These are phyloP conservation scores for Lizonia empirigonia DNA, from an alignment of 2,329 filamentous ascomycete genomes.

Conservation along the genomic window DNA sequence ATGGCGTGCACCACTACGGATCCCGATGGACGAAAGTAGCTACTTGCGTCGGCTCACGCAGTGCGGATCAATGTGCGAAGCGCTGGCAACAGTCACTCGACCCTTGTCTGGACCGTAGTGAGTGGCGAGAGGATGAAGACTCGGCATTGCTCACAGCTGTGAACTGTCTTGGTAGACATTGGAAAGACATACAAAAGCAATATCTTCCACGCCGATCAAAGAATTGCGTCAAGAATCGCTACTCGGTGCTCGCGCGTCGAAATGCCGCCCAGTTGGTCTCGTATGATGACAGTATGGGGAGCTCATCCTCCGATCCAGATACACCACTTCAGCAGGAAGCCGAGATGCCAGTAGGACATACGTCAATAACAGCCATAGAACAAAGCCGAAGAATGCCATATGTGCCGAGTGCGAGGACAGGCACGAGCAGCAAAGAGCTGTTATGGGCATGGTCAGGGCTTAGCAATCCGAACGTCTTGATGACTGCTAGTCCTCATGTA, in stretches of 20 bases:
- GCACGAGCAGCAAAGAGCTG: neutral
- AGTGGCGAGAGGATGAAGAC: conserved; percentile 49
- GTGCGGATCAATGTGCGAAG: conserved; percentile 55
- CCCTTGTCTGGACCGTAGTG: conserved; percentile 49
- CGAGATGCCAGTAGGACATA: neutral
- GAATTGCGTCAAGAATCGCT: conserved; percentile 50
- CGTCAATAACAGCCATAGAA: neutral
- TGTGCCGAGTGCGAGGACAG: neutral
- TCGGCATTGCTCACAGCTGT: conserved; percentile 3
- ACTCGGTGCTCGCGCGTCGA: conserved; percentile 14
- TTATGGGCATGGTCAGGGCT: neutral
- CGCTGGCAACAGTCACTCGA: conserved; percentile 54
- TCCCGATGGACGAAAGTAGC: conserved; percentile 53
- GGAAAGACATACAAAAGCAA: conserved; percentile 46
- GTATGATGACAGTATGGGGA: conserved; percentile 3
- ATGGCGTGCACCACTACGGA: conserved; percentile 46
- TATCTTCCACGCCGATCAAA: conserved; percentile 47
- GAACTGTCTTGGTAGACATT: conserved; percentile 42
- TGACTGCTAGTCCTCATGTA: neutral
- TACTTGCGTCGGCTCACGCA: conserved; percentile 46
- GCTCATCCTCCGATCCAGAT: conserved; percentile 10
- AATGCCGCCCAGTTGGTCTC: neutral
- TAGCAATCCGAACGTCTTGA: neutral
- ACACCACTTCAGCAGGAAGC: neutral
- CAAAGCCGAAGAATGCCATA: neutral